phyloP scores from a whole-genome alignment of 305 asterid genomes.

The Nicotiana rustica region DNA sequence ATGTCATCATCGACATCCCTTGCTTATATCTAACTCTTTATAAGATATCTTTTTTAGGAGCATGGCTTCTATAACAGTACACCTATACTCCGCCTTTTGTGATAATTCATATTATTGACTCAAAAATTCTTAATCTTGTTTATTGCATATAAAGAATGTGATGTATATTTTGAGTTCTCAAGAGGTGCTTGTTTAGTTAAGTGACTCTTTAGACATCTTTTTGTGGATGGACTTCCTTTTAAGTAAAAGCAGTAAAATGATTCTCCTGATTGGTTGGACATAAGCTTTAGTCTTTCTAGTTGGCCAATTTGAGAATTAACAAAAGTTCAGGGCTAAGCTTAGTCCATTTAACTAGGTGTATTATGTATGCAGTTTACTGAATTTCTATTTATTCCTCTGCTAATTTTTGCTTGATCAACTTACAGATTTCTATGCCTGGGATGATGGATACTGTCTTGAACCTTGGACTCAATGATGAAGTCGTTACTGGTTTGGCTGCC shows the following conservation, averaged over 20 bases:
- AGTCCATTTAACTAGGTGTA: not conserved
- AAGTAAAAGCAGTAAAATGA: too few relatives aligned
- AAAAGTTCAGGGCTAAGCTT: not conserved
- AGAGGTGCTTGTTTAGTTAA: not conserved
- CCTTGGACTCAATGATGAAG: constrained; percentile 93
- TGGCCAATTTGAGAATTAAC: not conserved
- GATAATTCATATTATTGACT: not conserved
- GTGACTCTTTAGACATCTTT: not conserved
- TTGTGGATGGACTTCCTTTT: too few relatives aligned
- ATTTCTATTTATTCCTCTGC: not conserved
- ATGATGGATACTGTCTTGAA: constrained; percentile 99
- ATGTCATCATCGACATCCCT: not conserved
- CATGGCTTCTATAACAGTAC: not conserved
- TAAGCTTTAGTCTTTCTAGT: not conserved
- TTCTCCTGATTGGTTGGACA: not conserved
- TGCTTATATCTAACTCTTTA: not conserved
- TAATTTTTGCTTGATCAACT: not conserved
- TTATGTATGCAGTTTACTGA: not conserved
- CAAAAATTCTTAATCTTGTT: not conserved
- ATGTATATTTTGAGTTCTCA: not conserved
- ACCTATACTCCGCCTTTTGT: not conserved
- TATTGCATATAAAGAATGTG: not conserved
- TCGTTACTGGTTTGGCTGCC: constrained; percentile 82
- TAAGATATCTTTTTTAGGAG: not conserved
- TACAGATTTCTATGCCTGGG: constrained; percentile 96